Evolutionary conservation across 2,329 filamentous ascomycete species (phyloP).

Genomic region (Alternaria sp.): DNA sequence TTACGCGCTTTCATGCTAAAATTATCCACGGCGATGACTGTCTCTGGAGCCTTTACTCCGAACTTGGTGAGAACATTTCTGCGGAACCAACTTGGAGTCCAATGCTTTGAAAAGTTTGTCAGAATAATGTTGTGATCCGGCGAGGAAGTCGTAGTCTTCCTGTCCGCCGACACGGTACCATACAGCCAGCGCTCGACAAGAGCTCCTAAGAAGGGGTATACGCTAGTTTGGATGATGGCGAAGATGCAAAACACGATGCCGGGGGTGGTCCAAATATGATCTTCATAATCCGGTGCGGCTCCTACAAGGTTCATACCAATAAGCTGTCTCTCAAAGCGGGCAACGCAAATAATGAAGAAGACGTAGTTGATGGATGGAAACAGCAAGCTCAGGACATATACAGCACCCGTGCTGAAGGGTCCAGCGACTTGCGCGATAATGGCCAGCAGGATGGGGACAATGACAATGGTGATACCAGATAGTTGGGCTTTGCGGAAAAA

Average conservation of each 20-base stretch:
- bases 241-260: constrained; percentile 83
- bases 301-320: constrained; percentile 68
- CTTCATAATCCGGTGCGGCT: constrained; percentile 62
- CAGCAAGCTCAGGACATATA: constrained; percentile 75
- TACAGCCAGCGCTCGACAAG: constrained; percentile 78
- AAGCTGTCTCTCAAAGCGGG: constrained; percentile 75
- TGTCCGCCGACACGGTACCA: constrained; percentile 71
- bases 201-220: constrained; percentile 79
- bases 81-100: constrained; percentile 71
- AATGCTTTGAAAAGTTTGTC: constrained; percentile 79
- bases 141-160: constrained; percentile 54
- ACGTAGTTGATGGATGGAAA: constrained; percentile 92
- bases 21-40: constrained; percentile 80
- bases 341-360: constrained; percentile 79
- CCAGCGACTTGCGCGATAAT: constrained; percentile 82
- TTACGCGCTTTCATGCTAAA: constrained; percentile 75
- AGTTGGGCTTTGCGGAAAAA: constrained; percentile 90
- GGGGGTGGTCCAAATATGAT: constrained; percentile 68
- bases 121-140: constrained; percentile 71
- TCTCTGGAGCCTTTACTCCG: constrained; percentile 61
- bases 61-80: constrained; percentile 57
- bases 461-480: constrained; percentile 80
- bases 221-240: constrained; percentile 77
- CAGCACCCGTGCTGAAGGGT: constrained; percentile 68
- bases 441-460: constrained; percentile 77